Conservation (phyloP, 2,329 filamentous ascomycete genomes). For the Sporothrix brasiliensis region DNA sequence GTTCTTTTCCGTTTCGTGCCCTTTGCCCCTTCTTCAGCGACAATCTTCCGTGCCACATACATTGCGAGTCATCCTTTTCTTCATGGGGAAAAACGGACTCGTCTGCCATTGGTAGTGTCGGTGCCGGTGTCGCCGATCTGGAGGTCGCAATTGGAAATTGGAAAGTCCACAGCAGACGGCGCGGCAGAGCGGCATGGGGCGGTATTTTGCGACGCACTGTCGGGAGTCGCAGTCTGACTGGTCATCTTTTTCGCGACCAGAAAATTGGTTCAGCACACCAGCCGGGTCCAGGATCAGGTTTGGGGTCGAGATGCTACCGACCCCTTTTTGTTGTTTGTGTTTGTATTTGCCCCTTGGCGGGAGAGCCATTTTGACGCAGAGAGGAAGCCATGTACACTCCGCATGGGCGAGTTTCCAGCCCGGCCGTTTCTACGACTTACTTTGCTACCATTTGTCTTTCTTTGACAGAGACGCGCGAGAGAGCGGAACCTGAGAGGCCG, state of each 20-base stretch:
- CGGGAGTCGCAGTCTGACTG: not conserved
- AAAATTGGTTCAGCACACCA: not conserved
- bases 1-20: not conserved
- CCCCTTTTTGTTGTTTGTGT: not conserved
- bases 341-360: not conserved
- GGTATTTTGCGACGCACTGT: not conserved
- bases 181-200: not conserved
- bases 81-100: not conserved
- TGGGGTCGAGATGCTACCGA: conserved; percentile 11
- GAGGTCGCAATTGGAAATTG: not conserved
- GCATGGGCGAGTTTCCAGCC: not conserved
- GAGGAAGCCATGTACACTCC: too few species aligned
- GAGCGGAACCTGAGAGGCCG: too few species aligned
- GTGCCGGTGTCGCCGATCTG: conserved; percentile 23
- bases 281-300: not conserved
- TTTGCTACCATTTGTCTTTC: too few species aligned
- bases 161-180: too few species aligned
- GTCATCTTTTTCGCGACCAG: conserved; percentile 2
- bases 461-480: not conserved
- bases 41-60: too few species aligned
- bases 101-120: not conserved
- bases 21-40: not conserved
- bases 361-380: not conserved
- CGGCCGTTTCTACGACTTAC: not conserved
- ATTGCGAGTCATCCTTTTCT: too few species aligned